Evolutionary conservation across 2,329 filamentous ascomycete genomes (phyloP), one percentile per base, ranked within the genome.

Genomic region (Colletotrichum simmondsii): DNA sequence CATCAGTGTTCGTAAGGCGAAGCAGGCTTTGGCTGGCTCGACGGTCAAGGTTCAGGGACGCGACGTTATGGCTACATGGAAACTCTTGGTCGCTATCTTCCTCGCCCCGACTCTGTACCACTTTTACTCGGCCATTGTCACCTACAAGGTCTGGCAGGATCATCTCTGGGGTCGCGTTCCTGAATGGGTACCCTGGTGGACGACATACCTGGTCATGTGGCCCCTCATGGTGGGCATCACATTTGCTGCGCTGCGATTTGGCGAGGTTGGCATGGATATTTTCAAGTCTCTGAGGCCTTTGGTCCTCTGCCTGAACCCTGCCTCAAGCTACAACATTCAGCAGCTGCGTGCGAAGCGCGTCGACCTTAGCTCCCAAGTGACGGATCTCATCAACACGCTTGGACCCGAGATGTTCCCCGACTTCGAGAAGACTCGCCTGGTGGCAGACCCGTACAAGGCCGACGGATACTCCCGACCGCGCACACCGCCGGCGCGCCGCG

Each of bases 221-320:
- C 87, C 94, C 60, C 85, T 97, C 76, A 98, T 98, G 86, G 93
- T 95, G 6, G 89, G 92, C 28, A 93, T 98, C 77, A 98, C 95
- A 0, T 98, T 97, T 81, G 95, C 95, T 5, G 95, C 97, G 7
- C 91, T 99, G 65, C 93, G 97, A 12, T 97, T 98, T 76, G 97
- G 97, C 59, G 97, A 99, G 84, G 93, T 97, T n/a, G 97, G 96
- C 65, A 98, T 99, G 95, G 97, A 99, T 80, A 98, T 99, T 68
- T 87, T 97, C 85, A 99, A 98, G 84, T 98, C 96, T 0, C 89
- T 99, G 19, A 91, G 95, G 11, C 97, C 97, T 6, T 89, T 99
- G 11, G 87, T 97, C 58, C 87, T 98, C 42, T 97, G 94, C 75
- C 88, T 98, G 78, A 93, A 93, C 77, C 97, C 97, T 1, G 91